phyloP scores from a whole-genome alignment of 2,329 filamentous ascomycete species.

The Gaeumannomyces sp. region DNA sequence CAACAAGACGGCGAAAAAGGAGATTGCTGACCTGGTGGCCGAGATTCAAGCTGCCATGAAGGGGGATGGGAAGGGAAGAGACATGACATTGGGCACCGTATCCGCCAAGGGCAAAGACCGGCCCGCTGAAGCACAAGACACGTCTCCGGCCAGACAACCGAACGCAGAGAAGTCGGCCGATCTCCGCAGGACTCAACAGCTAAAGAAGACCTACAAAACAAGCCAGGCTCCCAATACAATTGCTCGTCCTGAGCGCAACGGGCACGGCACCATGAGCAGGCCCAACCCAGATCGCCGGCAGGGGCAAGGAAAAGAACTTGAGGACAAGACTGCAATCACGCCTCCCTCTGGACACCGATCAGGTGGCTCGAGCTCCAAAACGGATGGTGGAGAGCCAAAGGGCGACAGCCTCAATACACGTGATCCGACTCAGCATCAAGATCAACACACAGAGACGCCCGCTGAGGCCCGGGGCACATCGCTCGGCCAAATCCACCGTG shows the following conservation, averaged over 20 bases:
- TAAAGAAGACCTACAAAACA: not conserved
- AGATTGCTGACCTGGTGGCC: constrained; percentile 12
- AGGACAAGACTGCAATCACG: too few species aligned
- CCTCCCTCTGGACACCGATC: not conserved
- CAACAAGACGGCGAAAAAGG: not conserved
- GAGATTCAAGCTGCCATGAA: not conserved
- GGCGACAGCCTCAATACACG: not conserved
- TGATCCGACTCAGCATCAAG: not conserved
- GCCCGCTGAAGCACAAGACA: not conserved
- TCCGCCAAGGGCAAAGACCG: not conserved
- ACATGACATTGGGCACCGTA: not conserved
- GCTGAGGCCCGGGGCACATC: not conserved
- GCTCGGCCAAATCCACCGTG: not conserved
- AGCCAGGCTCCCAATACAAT: too few species aligned
- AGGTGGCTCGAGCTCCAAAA: not conserved
- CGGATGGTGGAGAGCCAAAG: not conserved
- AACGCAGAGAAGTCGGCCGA: too few species aligned
- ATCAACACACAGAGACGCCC: not conserved
- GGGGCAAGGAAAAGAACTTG: too few species aligned
- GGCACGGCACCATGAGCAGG: too few species aligned
- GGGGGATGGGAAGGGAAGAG: not conserved
- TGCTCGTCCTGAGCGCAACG: too few species aligned
- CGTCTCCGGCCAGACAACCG: not conserved
- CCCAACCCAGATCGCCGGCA: too few species aligned
- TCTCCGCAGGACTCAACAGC: not conserved